phyloP scores from a whole-genome alignment of 257 asterid genomes.

The Paraleonurus japonicus region DNA sequence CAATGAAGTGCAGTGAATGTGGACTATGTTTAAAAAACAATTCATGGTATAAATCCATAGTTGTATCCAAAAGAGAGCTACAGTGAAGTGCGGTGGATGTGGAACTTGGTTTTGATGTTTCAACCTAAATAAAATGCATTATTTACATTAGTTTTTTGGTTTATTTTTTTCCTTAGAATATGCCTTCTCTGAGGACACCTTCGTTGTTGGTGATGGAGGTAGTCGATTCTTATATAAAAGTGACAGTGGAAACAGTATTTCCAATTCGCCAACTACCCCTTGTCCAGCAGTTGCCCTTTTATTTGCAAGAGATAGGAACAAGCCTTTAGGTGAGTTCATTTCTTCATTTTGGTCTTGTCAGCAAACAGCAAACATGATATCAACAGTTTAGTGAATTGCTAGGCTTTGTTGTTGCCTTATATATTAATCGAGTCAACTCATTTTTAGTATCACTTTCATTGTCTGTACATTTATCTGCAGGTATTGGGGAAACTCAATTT shows the following conservation, averaged over 20 bases:
- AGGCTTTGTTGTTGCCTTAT: conserved; percentile 9
- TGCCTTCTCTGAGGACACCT: conserved; percentile 62
- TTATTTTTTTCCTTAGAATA: conserved; percentile 47
- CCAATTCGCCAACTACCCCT: conserved; percentile 5
- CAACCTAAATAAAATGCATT: conserved; percentile 15
- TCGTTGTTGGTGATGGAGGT: conserved; percentile 70
- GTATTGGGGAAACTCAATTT: conserved; percentile 69
- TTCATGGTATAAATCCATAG: neutral
- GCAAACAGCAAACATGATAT: neutral
- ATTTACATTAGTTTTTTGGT: conserved; percentile 11
- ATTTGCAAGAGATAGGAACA: conserved; percentile 57
- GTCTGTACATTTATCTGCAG: conserved; percentile 33
- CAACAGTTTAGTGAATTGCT: neutral
- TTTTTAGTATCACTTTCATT: conserved; percentile 3
- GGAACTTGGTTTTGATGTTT: conserved; percentile 8
- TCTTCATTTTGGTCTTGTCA: neutral
- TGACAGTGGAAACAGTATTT: conserved; percentile 25
- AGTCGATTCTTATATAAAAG: conserved; percentile 47
- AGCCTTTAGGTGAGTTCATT: conserved; percentile 53
- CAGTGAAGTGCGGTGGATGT: conserved; percentile 2
- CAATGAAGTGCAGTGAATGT: conserved; percentile 3
- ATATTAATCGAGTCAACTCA: neutral
- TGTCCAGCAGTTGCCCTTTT: conserved; percentile 59
- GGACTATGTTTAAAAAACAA: conserved; percentile 1
- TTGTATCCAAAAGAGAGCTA: neutral